Evolutionary conservation across 805 yeast species (phyloP).

Genomic region (Candida odintsovae): DNA sequence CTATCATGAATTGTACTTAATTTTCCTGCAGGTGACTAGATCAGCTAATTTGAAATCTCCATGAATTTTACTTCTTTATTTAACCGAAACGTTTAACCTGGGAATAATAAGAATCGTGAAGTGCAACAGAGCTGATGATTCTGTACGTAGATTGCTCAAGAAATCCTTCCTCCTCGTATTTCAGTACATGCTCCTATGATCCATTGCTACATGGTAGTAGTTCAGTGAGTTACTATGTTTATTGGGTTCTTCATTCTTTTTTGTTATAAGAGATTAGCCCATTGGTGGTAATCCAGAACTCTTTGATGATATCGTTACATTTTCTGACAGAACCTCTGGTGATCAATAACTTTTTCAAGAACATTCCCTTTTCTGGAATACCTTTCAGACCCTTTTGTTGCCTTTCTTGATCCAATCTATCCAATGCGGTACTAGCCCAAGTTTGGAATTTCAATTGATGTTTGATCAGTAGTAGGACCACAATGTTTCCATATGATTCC

Average conservation of each 20-base stretch:
- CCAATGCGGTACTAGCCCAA: conserved; percentile 38
- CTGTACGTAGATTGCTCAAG: too few species aligned
- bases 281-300: conserved; percentile 60
- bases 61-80: not conserved
- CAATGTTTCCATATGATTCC: conserved; percentile 48
- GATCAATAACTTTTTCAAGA: conserved; percentile 48
- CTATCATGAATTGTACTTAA: not conserved
- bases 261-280: conserved; percentile 33
- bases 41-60: not conserved
- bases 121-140: too few species aligned
- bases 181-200: too few species aligned
- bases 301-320: conserved; percentile 51
- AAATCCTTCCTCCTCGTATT: too few species aligned
- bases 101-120: not conserved
- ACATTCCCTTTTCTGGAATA: conserved; percentile 32
- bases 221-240: not conserved
- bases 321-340: conserved; percentile 59
- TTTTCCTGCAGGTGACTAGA: not conserved
- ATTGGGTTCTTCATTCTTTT: not conserved
- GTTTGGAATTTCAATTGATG: conserved; percentile 40
- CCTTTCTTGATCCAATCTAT: conserved; percentile 25
- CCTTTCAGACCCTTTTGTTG: conserved; percentile 18
- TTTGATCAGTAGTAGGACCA: conserved; percentile 44
- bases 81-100: not conserved
- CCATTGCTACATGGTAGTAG: too few species aligned